Percentiles rank a stretch among this genome's conserved stretches.
Conservation (phyloP, 805 yeast genomes). For the Diddensiella caesifluorescens region DNA sequence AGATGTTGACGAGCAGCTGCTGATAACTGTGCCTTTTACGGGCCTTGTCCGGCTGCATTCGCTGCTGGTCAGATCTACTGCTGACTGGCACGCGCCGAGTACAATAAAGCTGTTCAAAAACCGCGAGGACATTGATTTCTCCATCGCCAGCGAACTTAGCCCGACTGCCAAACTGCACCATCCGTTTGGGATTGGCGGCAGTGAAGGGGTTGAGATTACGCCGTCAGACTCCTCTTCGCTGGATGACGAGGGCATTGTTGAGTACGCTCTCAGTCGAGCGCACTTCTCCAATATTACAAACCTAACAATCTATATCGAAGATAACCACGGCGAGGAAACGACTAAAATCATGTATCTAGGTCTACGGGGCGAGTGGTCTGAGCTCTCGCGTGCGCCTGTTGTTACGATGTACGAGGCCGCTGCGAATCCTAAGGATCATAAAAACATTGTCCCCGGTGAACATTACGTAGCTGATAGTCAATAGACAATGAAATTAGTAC, state of each 20-base stretch:
- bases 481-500: not conserved
- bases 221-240: constrained; percentile 10
- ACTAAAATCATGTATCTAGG: constrained; percentile 66
- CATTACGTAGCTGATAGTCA: constrained; percentile 9
- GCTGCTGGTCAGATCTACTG: constrained; percentile 60
- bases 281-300: constrained; percentile 64
- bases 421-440: constrained; percentile 89
- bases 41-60: constrained; percentile 71
- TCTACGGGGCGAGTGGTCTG: constrained; percentile 54
- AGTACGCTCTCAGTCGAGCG: constrained; percentile 74
- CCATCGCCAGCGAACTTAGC: constrained; percentile 44
- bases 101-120: constrained; percentile 70
- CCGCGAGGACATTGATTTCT: constrained; percentile 65
- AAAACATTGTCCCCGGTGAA: constrained; percentile 29
- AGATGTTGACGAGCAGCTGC: constrained; percentile 78
- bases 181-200: constrained; percentile 48
- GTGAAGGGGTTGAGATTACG: constrained; percentile 27
- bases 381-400: constrained; percentile 59
- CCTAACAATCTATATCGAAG: constrained; percentile 61
- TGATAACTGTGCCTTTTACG: constrained; percentile 74
- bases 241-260: constrained; percentile 57
- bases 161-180: constrained; percentile 53
- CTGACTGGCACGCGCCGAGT: constrained; percentile 61
- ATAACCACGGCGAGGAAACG: constrained; percentile 56
- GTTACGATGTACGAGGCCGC: constrained; percentile 81